Base-by-base conservation (phyloP, 345 rosid genomes). In the Linum trigynum region DNA sequence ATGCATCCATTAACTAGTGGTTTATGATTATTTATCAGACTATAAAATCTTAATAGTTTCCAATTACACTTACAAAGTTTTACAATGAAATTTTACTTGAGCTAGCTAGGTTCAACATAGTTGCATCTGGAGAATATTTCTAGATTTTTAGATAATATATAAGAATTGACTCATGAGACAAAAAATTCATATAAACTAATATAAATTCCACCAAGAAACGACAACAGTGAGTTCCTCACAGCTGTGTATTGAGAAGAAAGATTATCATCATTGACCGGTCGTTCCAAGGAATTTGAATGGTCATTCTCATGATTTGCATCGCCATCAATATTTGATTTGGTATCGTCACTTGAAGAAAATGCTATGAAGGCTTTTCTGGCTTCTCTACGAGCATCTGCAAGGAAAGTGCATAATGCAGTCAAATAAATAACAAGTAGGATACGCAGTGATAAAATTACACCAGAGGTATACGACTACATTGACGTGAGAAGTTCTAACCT, bases 291-390 rank as follows among this genome's bases (percentile, higher is more conserved):
- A 70, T 77, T 78, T 77, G 69, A 81, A 66, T 39, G 61, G 57
- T 72, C 81, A 70, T 79, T 72, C 65, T 77, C 84, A 41, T 45
- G 69, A 72, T 75, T 68, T 65, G 74, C 79, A 67, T 82, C 60
- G 16, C 74, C 79, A 42, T 70, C n/a, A 32, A 36, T 61, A 66
- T 79, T 63, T 38, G 68, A 55, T 55, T 79, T 79, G 36, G 69
- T 74, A 71, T 85, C 87, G 75, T 85, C 84, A 57, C 14, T 48
- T 10, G 85, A 65, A 59, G 95, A 80, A 80, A 90, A 88, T 72
- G 99, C 97, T 67, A 94, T 71, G 58, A 90, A 83, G 66, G 99
- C 97, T 78, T 82, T 90, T 78, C 99, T 90, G 71, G 97, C 97
- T 85, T 94, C 92, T 75, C 96, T 83, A 67, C 91, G 97, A 75